A percentile compares a stretch with the other conserved stretches of the same genome.
Evolutionary conservation across 176 grass and related monocot species (phyloP).

Genomic region (Tillandsia fasciculata): DNA sequence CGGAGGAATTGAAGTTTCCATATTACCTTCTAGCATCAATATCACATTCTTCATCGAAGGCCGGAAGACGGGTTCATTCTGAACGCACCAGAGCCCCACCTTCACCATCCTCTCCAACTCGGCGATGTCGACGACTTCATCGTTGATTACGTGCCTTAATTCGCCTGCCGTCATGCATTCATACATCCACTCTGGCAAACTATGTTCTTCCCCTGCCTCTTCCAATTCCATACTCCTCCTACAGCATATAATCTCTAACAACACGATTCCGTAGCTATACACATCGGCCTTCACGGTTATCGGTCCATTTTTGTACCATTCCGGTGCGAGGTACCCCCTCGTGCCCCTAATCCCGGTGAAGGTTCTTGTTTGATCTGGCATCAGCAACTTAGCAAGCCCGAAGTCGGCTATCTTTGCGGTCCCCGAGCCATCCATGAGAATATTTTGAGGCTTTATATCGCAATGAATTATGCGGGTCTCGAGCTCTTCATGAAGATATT

Average conservation of each 20-base stretch:
- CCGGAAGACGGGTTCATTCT: slow-evolving; percentile 31
- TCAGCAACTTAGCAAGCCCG: slow-evolving; percentile 34
- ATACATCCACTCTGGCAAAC: slow-evolving; percentile 25
- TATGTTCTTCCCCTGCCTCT: slow-evolving; percentile 20
- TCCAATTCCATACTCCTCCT: slow-evolving; percentile 34
- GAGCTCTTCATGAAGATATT: slow-evolving; percentile 39
- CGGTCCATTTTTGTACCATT: slow-evolving; percentile 39
- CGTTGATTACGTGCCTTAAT: slow-evolving; percentile 7
- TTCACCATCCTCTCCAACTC: slow-evolving; percentile 33
- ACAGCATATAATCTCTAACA: slow-evolving; percentile 42
- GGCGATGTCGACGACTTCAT: slow-evolving; percentile 16
- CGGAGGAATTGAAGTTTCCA: background rate
- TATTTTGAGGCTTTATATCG: slow-evolving; percentile 54
- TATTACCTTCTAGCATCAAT: slow-evolving; percentile 40
- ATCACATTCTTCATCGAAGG: slow-evolving; percentile 33
- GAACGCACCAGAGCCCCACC: slow-evolving; percentile 41
- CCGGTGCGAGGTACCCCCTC: slow-evolving; percentile 41
- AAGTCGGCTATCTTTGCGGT: slow-evolving; percentile 50
- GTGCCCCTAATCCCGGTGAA: slow-evolving; percentile 46
- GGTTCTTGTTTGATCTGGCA: slow-evolving; percentile 35
- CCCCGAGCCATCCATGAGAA: slow-evolving; percentile 29
- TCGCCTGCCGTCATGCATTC: slow-evolving; percentile 5
- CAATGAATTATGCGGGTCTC: slow-evolving; percentile 41
- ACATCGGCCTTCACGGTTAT: slow-evolving; percentile 41
- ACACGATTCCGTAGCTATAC: slow-evolving; percentile 44